phyloP scores from a whole-genome alignment of 768 basidiomycete species.

The Mycena olivaceomarginata region DNA sequence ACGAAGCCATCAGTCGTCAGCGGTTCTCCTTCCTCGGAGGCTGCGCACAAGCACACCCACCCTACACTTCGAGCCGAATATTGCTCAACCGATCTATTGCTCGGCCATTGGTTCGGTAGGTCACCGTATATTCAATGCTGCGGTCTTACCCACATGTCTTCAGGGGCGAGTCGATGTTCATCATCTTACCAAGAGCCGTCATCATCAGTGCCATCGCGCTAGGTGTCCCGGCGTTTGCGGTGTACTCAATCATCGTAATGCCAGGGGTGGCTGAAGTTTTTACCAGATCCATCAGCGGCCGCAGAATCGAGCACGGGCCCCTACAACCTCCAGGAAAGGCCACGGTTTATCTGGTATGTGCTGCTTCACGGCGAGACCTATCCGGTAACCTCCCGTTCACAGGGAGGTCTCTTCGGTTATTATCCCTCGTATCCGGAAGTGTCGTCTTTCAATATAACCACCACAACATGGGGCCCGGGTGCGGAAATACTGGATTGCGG shows the following conservation, averaged over 20 bases:
- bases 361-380: neutral
- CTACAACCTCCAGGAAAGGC: neutral
- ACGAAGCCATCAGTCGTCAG: too few species aligned
- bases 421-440: too few species aligned
- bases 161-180: conserved; percentile 14
- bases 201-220: neutral
- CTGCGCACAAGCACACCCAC: too few species aligned
- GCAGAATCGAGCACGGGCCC: neutral
- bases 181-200: conserved; percentile 1
- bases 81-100: too few species aligned
- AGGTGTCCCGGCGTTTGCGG: conserved; percentile 14
- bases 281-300: neutral
- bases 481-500: too few species aligned
- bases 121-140: neutral
- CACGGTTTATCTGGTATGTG: conserved; percentile 1
- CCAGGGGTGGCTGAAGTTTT: neutral
- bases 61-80: too few species aligned
- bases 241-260: neutral
- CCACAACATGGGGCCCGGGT: too few species aligned
- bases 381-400: too few species aligned
- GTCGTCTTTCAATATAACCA: too few species aligned
- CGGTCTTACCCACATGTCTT: neutral
- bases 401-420: too few species aligned
- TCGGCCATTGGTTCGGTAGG: neutral
- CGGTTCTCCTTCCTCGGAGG: too few species aligned